Evolutionary conservation across 2,329 filamentous ascomycete genomes (phyloP), one percentile per base, ranked within the genome.

Genomic region (Paraphoma sp.): DNA sequence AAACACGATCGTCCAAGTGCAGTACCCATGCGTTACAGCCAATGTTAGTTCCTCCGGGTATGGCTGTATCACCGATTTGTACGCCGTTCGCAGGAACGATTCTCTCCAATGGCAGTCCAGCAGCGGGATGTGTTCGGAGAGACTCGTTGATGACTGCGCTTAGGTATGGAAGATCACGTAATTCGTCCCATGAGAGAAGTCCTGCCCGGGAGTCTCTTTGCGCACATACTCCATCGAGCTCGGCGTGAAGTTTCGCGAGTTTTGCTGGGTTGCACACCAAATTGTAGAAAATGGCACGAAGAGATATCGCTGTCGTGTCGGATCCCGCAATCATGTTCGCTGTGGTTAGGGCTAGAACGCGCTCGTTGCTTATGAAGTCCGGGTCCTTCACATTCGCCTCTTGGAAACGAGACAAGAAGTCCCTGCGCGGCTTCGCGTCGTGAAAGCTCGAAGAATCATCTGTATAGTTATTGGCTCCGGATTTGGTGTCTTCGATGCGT

Each of bases 111-210:
- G 66, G 69, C 42, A 77, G 67, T 0, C 80, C 79, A 0, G 78
- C 74, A 0, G 80, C 75, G 5, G 79, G 79, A 59, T 81, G 78
- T 14, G 75, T 65, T 4, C 80, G 72, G 4, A 81, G 62, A 0
- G 78, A 71, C 59, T 82, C 80, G 51, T 79, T 76, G 59, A 82
- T 79, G 14, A 80, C 72, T 12, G 78, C 79, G 51, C 78, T 74
- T 3, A 81, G 69, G 60, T 80, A 81, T 0, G 77, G 57, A 12
- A 67, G 49, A 6, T 61, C 47, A 18, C 51, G 54, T 9, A 54
- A 43, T 18, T 54, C 44, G 9, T 46, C 47, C 56, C 56, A 62
- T 11, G 51, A 18, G 6, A 57, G 36, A 4, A 62, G 33, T 11
- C 48, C 28, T 18, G 31, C 16, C 11, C 28, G 16, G 18, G 28